These are phyloP conservation scores for Lactifluus rugatus DNA, from an alignment of 768 basidiomycete species.

Conservation along the genomic window DNA sequence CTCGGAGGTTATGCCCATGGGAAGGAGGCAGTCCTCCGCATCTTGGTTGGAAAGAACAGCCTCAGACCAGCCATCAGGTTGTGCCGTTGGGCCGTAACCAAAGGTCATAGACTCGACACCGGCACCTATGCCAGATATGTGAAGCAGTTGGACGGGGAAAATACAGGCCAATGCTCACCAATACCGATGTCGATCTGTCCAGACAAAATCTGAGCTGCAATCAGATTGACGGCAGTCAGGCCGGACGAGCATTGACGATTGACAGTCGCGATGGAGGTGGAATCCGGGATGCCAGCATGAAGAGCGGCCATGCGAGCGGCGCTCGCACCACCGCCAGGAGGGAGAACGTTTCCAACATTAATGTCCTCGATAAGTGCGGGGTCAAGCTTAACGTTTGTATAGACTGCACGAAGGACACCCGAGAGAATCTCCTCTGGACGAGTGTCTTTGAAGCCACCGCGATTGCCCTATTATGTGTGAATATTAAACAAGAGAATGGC, in stretches of 20 bases:
- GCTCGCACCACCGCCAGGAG: conserved; percentile 72
- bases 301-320: conserved; percentile 83
- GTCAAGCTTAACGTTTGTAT: conserved; percentile 57
- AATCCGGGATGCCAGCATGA: conserved; percentile 74
- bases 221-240: conserved; percentile 69
- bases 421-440: conserved; percentile 74
- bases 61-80: conserved; percentile 52
- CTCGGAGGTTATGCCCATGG: conserved; percentile 94
- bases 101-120: conserved; percentile 89
- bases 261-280: conserved; percentile 66
- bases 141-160: background rate
- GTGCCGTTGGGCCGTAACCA: conserved; percentile 52
- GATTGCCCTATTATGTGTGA: conserved; percentile 45
- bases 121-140: conserved; percentile 39
- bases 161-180: conserved; percentile 36
- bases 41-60: conserved; percentile 55
- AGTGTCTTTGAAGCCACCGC: conserved; percentile 89
- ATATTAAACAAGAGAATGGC: conserved; percentile 1
- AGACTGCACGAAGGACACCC: conserved; percentile 65
- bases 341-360: conserved; percentile 80
- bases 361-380: conserved; percentile 80
- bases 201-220: conserved; percentile 67
- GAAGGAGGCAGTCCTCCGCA: conserved; percentile 72
- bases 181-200: conserved; percentile 89
- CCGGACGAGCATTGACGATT: conserved; percentile 91